Conservation (phyloP, 495 filamentous ascomycete species). For the Lophium mytilinum region DNA sequence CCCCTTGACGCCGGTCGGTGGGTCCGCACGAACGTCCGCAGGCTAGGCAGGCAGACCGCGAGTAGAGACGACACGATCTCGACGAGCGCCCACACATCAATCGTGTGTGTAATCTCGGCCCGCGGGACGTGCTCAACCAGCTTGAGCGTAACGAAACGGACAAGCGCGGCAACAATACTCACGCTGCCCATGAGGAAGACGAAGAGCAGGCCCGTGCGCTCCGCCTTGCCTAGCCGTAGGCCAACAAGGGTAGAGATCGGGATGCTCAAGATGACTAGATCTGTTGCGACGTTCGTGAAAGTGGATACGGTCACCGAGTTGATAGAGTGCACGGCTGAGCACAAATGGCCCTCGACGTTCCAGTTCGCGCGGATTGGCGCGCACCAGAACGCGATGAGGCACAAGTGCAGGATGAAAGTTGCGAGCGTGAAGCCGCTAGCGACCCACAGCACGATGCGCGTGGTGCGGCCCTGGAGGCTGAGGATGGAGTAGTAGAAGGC, state of each 20-base stretch:
- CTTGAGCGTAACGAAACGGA: constrained; percentile 28
- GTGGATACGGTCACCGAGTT: constrained; percentile 28
- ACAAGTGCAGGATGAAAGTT: constrained; percentile 32
- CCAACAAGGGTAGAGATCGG: constrained; percentile 18
- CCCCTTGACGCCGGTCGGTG: not conserved
- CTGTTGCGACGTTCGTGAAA: constrained; percentile 24
- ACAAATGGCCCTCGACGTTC: constrained; percentile 27
- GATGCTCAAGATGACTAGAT: constrained; percentile 24
- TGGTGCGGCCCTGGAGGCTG: constrained; percentile 18
- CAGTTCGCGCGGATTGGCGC: constrained; percentile 29
- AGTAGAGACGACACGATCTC: constrained; percentile 30
- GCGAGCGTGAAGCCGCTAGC: constrained; percentile 24
- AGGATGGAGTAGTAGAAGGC: constrained; percentile 32
- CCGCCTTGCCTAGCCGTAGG: constrained; percentile 21
- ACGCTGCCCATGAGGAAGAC: constrained; percentile 32
- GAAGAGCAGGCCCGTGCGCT: constrained; percentile 27
- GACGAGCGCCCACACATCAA: constrained; percentile 34
- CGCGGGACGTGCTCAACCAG: constrained; percentile 26
- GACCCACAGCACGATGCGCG: constrained; percentile 18
- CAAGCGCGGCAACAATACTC: constrained; percentile 31
- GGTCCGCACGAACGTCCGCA: constrained; percentile 6
- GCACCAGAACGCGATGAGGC: constrained; percentile 32
- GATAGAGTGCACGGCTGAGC: constrained; percentile 33
- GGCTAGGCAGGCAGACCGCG: constrained; percentile 15
- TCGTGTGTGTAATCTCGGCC: constrained; percentile 33